A percentile compares a stretch with the other conserved stretches of the same genome.
Evolutionary conservation across 2,329 filamentous ascomycete genomes (phyloP).

Genomic region (Penicillium sp.): DNA sequence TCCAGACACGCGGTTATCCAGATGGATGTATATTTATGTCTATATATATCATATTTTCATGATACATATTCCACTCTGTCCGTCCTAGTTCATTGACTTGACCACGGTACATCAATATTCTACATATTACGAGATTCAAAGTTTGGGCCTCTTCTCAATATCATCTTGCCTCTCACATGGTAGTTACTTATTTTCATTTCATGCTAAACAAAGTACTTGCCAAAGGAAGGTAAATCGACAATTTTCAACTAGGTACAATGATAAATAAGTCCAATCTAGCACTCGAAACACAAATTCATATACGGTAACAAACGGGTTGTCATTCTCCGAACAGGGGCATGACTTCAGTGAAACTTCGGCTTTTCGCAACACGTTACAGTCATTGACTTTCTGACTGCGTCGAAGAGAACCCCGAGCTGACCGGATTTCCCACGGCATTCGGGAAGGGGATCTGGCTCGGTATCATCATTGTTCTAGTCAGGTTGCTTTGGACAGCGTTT

Average conservation of each 20-base stretch:
- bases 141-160: neutral
- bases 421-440: neutral
- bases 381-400: neutral
- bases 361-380: neutral
- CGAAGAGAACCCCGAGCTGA: neutral
- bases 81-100: neutral
- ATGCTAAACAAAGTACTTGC: neutral
- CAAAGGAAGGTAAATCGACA: neutral
- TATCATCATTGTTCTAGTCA: neutral
- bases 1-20: neutral
- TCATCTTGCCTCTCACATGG: neutral
- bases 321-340: too few relatives aligned
- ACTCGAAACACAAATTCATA: neutral
- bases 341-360: neutral
- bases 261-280: neutral
- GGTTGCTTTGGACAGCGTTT: neutral
- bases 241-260: neutral
- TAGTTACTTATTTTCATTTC: too few relatives aligned
- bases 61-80: neutral
- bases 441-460: neutral
- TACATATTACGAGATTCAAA: neutral
- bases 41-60: too few relatives aligned
- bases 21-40: neutral
- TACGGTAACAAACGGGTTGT: neutral
- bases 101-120: neutral